These are phyloP conservation scores for Melianthus villosus DNA, from an alignment of 441 rosid species.

Conservation along the genomic window DNA sequence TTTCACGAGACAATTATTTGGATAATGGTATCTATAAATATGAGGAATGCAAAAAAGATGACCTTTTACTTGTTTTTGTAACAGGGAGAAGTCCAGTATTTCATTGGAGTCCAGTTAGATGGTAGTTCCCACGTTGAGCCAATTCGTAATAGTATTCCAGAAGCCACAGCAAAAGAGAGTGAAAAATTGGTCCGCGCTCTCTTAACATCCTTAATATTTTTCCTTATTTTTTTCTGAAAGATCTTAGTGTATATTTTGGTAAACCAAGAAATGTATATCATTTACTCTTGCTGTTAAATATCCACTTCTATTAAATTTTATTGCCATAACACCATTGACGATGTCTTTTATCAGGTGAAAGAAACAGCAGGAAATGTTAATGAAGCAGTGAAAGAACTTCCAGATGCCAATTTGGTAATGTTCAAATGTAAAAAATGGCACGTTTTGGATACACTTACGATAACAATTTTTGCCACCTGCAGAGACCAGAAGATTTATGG, in stretches of 20 bases:
- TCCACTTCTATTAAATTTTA: no score
- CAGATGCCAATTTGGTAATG: slow-evolving; percentile 83
- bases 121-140: slow-evolving; percentile 93
- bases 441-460: slow-evolving; percentile 1
- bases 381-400: slow-evolving; percentile 92
- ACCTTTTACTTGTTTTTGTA: slow-evolving; percentile 2
- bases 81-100: slow-evolving; percentile 96
- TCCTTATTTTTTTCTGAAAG: background rate
- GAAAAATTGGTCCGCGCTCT: slow-evolving; percentile 44
- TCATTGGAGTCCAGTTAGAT: slow-evolving; percentile 90
- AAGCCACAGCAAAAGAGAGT: slow-evolving; percentile 43
- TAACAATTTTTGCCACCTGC: slow-evolving; percentile 11
- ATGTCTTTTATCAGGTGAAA: slow-evolving; percentile 49
- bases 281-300: no score
- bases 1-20: no score
- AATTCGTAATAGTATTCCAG: slow-evolving; percentile 48
- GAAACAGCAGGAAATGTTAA: slow-evolving; percentile 83
- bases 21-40: no score
- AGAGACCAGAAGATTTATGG: slow-evolving; percentile 97
- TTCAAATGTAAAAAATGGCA: background rate
- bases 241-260: no score
- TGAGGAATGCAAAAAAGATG: no score
- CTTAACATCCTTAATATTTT: background rate
- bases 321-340: no score
- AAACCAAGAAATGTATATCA: no score